Percentiles rank a stretch among this genome's conserved stretches.
Conservation (phyloP, 192 early-diverging fungal genomes). For the Backusella psychrophila region DNA sequence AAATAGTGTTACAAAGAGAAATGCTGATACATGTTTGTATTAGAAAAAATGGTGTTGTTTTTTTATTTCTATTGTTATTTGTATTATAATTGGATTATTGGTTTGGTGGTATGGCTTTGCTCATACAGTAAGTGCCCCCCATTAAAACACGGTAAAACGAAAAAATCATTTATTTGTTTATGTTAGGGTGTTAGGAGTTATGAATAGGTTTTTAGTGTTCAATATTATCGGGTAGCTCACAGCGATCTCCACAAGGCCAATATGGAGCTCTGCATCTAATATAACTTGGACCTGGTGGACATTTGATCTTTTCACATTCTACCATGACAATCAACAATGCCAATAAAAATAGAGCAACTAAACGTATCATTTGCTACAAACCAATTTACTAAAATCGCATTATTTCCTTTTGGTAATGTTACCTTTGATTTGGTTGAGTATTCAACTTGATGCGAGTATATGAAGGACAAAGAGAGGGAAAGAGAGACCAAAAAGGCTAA, state of each 20-base stretch:
- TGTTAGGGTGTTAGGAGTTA: no score
- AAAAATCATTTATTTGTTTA: no score
- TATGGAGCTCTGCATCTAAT: neutral
- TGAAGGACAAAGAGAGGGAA: no score
- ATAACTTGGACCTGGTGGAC: neutral
- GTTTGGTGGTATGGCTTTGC: constrained; percentile 39
- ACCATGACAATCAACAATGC: neutral
- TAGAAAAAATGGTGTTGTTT: constrained; percentile 44
- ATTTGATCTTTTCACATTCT: neutral
- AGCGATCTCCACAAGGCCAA: neutral
- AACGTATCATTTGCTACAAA: neutral
- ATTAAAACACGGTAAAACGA: no score
- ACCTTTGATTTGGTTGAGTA: neutral
- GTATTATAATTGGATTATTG: constrained; percentile 32
- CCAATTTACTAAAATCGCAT: neutral
- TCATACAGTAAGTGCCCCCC: constrained; percentile 2
- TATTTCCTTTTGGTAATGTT: neutral
- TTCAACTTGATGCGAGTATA: neutral
- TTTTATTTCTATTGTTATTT: constrained; percentile 24
- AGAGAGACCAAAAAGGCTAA: no score
- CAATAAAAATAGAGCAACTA: neutral
- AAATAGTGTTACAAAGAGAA: neutral
- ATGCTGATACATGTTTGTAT: neutral
- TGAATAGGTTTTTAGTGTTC: neutral
- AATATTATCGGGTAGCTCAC: neutral